Conservation (phyloP, 805 yeast genomes). For the Kuraishia ogatae region DNA sequence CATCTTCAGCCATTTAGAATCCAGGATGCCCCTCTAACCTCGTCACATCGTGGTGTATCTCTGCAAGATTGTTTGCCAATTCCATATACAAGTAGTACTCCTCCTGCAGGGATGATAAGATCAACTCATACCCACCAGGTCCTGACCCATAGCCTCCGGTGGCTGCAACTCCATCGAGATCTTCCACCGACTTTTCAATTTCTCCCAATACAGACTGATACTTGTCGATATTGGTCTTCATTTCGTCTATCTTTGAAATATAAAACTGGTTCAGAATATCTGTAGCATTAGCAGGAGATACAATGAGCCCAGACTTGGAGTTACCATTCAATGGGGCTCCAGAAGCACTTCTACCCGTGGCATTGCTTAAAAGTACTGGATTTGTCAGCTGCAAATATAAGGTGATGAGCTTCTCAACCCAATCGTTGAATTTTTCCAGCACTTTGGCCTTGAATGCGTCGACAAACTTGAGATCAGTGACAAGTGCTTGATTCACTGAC, state of each 20-base stretch:
- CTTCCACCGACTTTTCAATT: slow-evolving; percentile 56
- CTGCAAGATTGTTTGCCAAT: slow-evolving; percentile 65
- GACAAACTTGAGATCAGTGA: slow-evolving; percentile 37
- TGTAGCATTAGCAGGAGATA: slow-evolving; percentile 44
- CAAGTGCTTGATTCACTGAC: slow-evolving; percentile 56
- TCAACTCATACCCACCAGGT: slow-evolving; percentile 32
- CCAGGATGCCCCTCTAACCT: slow-evolving; percentile 7
- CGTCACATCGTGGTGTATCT: slow-evolving; percentile 48
- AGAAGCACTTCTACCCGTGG: slow-evolving; percentile 30
- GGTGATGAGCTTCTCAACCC: slow-evolving; percentile 29
- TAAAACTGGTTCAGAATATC: slow-evolving; percentile 44
- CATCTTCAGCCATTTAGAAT: too few relatives aligned
- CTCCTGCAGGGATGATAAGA: slow-evolving; percentile 51
- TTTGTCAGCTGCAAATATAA: slow-evolving; percentile 26
- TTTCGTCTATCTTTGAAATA: slow-evolving; percentile 32
- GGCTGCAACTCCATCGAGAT: slow-evolving; percentile 43
- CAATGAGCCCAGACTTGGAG: slow-evolving; percentile 29
- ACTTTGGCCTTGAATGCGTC: slow-evolving; percentile 32
- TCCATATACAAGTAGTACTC: slow-evolving; percentile 70
- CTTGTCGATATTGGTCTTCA: slow-evolving; percentile 35
- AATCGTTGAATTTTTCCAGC: slow-evolving; percentile 24
- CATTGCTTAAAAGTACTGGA: slow-evolving; percentile 18
- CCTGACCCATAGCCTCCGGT: slow-evolving; percentile 19
- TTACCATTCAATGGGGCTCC: slow-evolving; percentile 23
- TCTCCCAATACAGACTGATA: slow-evolving; percentile 39